A percentile compares a stretch with the other conserved stretches of the same genome.
Evolutionary conservation across 805 yeast species (phyloP).

Genomic region (Cyberlindnera euphorbiiphila): DNA sequence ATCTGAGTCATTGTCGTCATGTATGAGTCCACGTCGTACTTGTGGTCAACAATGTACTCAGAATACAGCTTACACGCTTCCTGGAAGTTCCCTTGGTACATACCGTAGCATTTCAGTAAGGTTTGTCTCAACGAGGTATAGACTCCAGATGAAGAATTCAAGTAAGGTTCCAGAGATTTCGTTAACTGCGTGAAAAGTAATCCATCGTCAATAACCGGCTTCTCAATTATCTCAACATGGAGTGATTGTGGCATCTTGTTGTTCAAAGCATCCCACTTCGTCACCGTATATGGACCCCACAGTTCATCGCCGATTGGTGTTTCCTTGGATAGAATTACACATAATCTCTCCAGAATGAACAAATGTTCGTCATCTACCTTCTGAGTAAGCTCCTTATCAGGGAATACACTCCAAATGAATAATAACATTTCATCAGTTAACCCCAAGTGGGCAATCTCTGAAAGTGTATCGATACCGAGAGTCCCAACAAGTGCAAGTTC

Average conservation of each 20-base stretch:
- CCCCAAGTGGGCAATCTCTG: constrained; percentile 6
- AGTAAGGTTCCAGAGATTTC: constrained; percentile 7
- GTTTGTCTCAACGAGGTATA: constrained; percentile 7
- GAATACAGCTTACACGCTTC: constrained; percentile 20
- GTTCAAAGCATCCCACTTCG: constrained; percentile 3
- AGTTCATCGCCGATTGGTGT: constrained; percentile 3
- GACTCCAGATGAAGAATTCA: neutral
- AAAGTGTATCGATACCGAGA: constrained; percentile 15
- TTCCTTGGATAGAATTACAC: constrained; percentile 6
- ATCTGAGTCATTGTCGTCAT: constrained; percentile 39
- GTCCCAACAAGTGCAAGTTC: constrained; percentile 10
- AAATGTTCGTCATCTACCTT: neutral
- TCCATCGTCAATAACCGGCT: constrained; percentile 6
- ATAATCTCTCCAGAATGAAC: constrained; percentile 3
- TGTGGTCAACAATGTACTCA: constrained; percentile 37
- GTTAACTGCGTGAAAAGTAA: constrained; percentile 3
- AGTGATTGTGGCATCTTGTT: constrained; percentile 2
- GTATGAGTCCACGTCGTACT: constrained; percentile 37
- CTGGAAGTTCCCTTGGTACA: constrained; percentile 9
- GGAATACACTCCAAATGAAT: constrained; percentile 9
- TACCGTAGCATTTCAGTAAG: constrained; percentile 17
- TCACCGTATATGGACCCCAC: constrained; percentile 6
- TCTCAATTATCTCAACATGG: neutral
- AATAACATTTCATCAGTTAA: constrained; percentile 11
- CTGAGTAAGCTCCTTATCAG: neutral